Evolutionary conservation across 768 basidiomycete genomes (phyloP), one percentile per base, ranked within the genome.

Genomic region (Scleroderma bovista): DNA sequence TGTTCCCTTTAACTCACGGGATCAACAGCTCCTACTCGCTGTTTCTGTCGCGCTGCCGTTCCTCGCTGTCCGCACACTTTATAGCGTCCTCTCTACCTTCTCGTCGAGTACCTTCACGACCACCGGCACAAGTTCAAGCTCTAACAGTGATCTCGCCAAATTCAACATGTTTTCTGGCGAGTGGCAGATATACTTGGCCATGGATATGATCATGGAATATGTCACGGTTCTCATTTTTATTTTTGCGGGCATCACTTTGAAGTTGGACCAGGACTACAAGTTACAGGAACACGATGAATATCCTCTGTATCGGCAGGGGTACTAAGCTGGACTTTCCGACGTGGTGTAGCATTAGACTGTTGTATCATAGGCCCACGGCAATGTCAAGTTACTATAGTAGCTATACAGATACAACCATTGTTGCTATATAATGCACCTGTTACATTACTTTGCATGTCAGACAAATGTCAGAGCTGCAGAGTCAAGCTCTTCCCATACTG

Each of bases 401-500:
- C 19, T 15, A 20, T 40, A 19, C 19, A 19, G 23, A 22, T 40
- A 40, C 20, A 3, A 13, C 20, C 19, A 16, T 20, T 39, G 12
- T 11, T 6, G 38, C 11, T 39, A 39, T 39, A 39, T 13, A 13
- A 40, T 23, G 20, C 15, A 40, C 23, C 10, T 43, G 10, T 29
- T 16, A 20, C 15, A 23, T 43, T 7, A 10, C 20, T 9, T 15
- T 13, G 40, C 13, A 26, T 42, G 6, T 29, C 19, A 15, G 19
- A 52, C 48, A 53, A 51, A 68, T 86, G 81, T 86, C 57, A 63
- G 82, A 78, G 73, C 76, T 59, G 58, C 84, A 84, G 83, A 86
- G 84, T 86, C 84, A 83, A 86, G 83, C 81, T 72, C 69, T 70
- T 74, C 69, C 72, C 72, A 72, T 68, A 53, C 68, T 72, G 69